These are phyloP conservation scores for Fraxinus anomala DNA, from an alignment of 257 asterid genomes.

Conservation along the genomic window DNA sequence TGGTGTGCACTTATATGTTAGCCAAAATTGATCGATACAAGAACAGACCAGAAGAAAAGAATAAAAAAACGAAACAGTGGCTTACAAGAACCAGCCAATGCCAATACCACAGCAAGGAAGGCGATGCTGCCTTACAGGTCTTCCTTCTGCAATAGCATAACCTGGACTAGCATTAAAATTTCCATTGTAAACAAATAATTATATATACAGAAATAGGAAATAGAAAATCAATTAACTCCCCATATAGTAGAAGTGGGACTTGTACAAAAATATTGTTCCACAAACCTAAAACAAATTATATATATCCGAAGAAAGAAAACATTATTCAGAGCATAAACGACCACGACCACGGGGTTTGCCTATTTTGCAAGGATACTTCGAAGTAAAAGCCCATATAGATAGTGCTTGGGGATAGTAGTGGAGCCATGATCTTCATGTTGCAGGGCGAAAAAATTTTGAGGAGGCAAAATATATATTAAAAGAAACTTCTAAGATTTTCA, in stretches of 20 bases:
- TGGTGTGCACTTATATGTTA: not conserved
- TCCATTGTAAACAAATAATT: constrained; percentile 8
- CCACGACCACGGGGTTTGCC: not conserved
- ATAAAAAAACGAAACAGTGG: not conserved
- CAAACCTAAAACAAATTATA: constrained; percentile 8
- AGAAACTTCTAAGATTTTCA: no score
- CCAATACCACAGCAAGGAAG: constrained; percentile 90
- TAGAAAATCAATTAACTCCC: not conserved
- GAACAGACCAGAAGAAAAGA: not conserved
- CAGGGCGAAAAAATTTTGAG: no score
- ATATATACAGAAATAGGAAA: not conserved
- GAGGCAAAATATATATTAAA: no score
- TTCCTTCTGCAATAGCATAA: constrained; percentile 68
- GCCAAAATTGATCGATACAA: constrained; percentile 2
- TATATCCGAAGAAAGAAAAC: not conserved
- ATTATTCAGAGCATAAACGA: no score
- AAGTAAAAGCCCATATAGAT: not conserved
- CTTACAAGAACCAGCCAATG: constrained; percentile 88
- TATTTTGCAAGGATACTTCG: not conserved
- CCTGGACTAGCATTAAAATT: constrained; percentile 40
- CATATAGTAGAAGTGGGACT: not conserved
- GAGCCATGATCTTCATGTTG: no score
- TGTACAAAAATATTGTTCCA: constrained; percentile 5
- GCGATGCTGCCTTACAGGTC: constrained; percentile 58
- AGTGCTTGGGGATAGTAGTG: not conserved